Conservation (phyloP, 495 filamentous ascomycete genomes). For the Penicillium crystallinum region DNA sequence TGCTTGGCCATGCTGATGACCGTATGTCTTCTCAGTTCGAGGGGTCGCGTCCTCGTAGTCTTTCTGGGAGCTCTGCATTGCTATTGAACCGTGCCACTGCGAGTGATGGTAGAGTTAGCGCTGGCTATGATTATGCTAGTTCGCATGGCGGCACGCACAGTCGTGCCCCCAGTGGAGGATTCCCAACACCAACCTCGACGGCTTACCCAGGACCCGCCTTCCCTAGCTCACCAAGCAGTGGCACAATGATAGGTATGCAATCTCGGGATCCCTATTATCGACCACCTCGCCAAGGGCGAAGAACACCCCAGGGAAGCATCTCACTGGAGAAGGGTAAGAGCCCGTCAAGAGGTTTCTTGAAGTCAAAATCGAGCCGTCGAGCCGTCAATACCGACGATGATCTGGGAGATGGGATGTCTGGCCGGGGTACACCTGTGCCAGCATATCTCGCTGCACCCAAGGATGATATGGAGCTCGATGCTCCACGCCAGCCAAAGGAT, state of each 20-base stretch:
- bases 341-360: conserved; percentile 38
- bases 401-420: conserved; percentile 46
- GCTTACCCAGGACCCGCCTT: conserved; percentile 61
- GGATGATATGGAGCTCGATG: conserved; percentile 52
- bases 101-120: conserved; percentile 45
- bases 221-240: conserved; percentile 33
- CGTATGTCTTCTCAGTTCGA: conserved; percentile 63
- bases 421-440: conserved; percentile 47
- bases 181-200: conserved; percentile 64
- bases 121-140: conserved; percentile 42
- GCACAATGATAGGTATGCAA: conserved; percentile 39
- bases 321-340: conserved; percentile 33
- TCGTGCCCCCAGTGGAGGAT: conserved; percentile 44
- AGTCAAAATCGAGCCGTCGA: conserved; percentile 20
- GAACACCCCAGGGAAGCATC: conserved; percentile 48
- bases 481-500: conserved; percentile 57
- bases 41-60: conserved; percentile 65
- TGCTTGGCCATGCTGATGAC: conserved; percentile 61
- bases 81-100: conserved; percentile 54
- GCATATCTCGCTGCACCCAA: conserved; percentile 46
- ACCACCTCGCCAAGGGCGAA: conserved; percentile 64
- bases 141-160: conserved; percentile 43
- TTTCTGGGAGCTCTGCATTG: conserved; percentile 77
- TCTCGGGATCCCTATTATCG: conserved; percentile 76
- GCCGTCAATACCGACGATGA: conserved; percentile 34